Conservation (phyloP, 2,329 filamentous ascomycete species). For the Salinomyces thailandicus region DNA sequence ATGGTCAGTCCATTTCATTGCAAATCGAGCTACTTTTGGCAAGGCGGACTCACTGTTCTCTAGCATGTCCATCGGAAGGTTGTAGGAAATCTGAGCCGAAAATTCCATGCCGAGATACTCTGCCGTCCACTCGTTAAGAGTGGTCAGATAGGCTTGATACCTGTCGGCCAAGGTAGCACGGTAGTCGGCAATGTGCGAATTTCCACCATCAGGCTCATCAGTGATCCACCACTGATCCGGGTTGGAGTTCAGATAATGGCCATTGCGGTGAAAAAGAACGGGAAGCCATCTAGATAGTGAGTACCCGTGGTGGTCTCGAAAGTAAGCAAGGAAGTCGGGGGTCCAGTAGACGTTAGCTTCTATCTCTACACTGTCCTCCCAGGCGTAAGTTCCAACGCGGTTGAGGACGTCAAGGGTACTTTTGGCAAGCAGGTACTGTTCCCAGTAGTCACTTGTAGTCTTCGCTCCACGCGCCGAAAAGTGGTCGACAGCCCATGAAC, state of each 20-base stretch:
- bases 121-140: conserved; percentile 2
- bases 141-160: conserved; percentile 2
- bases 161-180: conserved; percentile 17
- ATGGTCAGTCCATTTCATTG: too few species aligned
- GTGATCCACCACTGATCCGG: conserved; percentile 6
- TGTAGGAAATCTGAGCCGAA: conserved; percentile 26
- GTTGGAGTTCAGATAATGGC: conserved; percentile 9
- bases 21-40: too few species aligned
- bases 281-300: conserved; percentile 23
- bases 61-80: conserved; percentile 27
- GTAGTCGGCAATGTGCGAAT: conserved; percentile 17
- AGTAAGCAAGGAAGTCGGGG: conserved; percentile 15
- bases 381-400: conserved; percentile 25
- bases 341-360: conserved; percentile 21
- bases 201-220: conserved; percentile 15
- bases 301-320: conserved; percentile 20
- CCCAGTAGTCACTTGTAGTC: conserved; percentile 25
- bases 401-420: conserved; percentile 13
- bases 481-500: conserved; percentile 27
- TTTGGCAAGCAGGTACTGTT: conserved; percentile 22
- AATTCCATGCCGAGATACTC: neutral
- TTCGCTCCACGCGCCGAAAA: conserved; percentile 22
- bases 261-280: conserved; percentile 18
- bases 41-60: conserved; percentile 10
- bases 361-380: conserved; percentile 28